Evolutionary conservation across 1,284 basidiomycete genomes (phyloP), one percentile per base, ranked within the genome.

Genomic region (Pseudozyma sp.): DNA sequence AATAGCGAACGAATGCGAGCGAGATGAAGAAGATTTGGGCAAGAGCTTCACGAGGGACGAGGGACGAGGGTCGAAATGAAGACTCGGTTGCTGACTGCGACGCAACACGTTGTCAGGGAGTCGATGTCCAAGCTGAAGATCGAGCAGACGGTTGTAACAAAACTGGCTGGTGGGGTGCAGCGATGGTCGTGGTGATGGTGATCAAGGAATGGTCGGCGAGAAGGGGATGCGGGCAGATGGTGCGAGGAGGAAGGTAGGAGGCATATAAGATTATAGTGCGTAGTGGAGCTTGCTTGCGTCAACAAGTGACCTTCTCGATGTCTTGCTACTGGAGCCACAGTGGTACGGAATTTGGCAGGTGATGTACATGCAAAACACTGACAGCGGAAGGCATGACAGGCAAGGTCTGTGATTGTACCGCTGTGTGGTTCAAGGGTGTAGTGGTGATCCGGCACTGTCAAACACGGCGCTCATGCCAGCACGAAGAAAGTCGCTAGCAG

Each of bases 11-110:
- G 35, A 14, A 37, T 37, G 35, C 35, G 35, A 37, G 35, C 9
- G 8, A 37, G 14, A 37, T 37, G 39, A 10, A 16, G 7, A 42
- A 2, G 11, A 42, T 42, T 10, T 16, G 11, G 16, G 11, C 16
- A 24, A 30, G 54, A 33, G 37, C 29, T 24, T 30, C 35, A 24
- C 30, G 46, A 59, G 49, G 50, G 49, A 24, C 30, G 46, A 59
- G 49, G 50, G 49, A 24, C 24, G 55, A 59, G 46, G 49, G 16
- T 47, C 35, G 60, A 64, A 64, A 57, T 52, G 61, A 64, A 57
- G 47, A 39, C 30, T 19, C 39, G 53, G 46, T 47, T 52, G 35
- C 10, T 9, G 8, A 14, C 35, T 37, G 35, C 35, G 39, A n/a
- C 7, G 39, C 16, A 13, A 46, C 5, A 29, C 45, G 45, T 46